Base-by-base conservation (phyloP, 208 protist genomes). In the Perkinsela sp. region DNA sequence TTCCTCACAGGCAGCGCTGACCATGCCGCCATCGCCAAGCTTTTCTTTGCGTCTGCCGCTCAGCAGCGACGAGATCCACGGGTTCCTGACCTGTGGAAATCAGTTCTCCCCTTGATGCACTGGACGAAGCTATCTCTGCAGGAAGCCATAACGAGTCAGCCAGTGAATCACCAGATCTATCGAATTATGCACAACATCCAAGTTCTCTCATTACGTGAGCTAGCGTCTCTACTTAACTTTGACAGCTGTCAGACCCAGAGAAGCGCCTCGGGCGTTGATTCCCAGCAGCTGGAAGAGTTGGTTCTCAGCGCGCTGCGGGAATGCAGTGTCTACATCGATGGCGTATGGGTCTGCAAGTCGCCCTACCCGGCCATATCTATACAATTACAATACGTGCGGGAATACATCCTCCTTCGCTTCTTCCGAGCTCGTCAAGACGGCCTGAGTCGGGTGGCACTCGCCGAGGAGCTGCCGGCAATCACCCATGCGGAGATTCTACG, bases 41-140 rank as follows among this genome's bases (percentile, higher is more conserved):
- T 57, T 57, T 57, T 57, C 40, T 57, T 57, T 57, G 40, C 40
- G n/a, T n/a, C n/a, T n/a, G n/a, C n/a, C n/a, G n/a, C n/a, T n/a
- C n/a, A n/a, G n/a, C n/a, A n/a, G n/a, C n/a, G n/a, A n/a, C n/a
- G n/a, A n/a, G n/a, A n/a, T n/a, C n/a, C n/a, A n/a, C n/a, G n/a
- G n/a, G n/a, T n/a, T n/a, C n/a, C n/a, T n/a, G n/a, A n/a, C n/a
- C n/a, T n/a, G n/a, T n/a, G n/a, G n/a, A n/a, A n/a, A n/a, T n/a
- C n/a, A n/a, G n/a, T n/a, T n/a, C n/a, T n/a, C n/a, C n/a, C n/a
- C n/a, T n/a, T n/a, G n/a, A n/a, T n/a, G n/a, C n/a, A n/a, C n/a
- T n/a, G n/a, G n/a, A n/a, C n/a, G n/a, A n/a, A n/a, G n/a, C n/a
- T n/a, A 22, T 22, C 40, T 6, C 40, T 57, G 40, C 40, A 22